Base-by-base conservation (phyloP, 371 early-diverging fungal species). In the Parasitella parasitica region DNA sequence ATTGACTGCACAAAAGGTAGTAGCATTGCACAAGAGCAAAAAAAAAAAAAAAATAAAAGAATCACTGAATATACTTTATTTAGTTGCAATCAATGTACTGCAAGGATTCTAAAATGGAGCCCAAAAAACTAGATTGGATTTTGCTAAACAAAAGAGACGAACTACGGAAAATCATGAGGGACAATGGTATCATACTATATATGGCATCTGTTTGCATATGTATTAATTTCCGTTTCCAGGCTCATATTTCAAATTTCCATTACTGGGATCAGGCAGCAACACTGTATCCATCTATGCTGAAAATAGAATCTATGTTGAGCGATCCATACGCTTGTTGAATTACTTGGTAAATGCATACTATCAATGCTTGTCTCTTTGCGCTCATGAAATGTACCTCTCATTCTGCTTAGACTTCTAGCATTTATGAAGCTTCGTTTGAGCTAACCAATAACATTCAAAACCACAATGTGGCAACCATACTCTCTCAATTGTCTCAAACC, bases 81-180 rank as follows among this genome's bases (percentile, higher is more conserved):
- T 32, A 79, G 80, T 69, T 69, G 15, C 76, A 79, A 57, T 79
- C 80, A 7, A 80, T 80, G 80, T 75, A 80, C 61, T 73, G 73
- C 60, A 80, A 80, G 57, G 72, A 72, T 15, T 62, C 72, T 22
- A 37, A 63, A 4, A 66, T 78, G 38, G 64, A 73, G 60, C 73
- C 88, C 18, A 78, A 89, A 18, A 91, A 91, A 67, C 60, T 93
- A 55, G 93, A 93, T 63, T 93, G 92, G 92, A 80, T 92, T 75
- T 59, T 89, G 27, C 67, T 85, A 26, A 80, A 85, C 57, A 75
- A 85, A 27, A 81, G 81, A 12, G 85, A 86, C 51, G 77, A 85
- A 54, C 57, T 93, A 11, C 77, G 81, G 22, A 83, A 85, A 59
- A 88, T 92, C 55, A 90, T 91, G 90, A 72, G 73, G 30, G 91